Evolutionary conservation across 2,329 filamentous ascomycete species (phyloP).

Genomic region (Venturia nashicola): DNA sequence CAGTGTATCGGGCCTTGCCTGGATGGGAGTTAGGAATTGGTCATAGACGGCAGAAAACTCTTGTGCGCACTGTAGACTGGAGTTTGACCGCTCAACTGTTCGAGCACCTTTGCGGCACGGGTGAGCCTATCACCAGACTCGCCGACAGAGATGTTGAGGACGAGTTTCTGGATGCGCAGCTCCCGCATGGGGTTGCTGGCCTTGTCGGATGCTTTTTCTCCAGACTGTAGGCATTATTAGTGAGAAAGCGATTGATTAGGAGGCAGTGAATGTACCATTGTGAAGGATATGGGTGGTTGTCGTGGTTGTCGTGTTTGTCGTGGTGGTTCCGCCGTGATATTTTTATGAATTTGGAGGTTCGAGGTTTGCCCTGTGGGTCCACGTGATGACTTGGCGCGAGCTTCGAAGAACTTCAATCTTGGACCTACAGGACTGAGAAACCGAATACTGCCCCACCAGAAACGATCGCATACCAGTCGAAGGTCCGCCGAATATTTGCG

Average conservation of each 20-base stretch:
- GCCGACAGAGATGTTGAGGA: slow-evolving; percentile 98
- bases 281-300: slow-evolving; percentile 20
- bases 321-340: background rate
- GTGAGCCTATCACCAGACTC: slow-evolving; percentile 99
- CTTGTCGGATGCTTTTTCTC: slow-evolving; percentile 49
- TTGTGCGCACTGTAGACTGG: slow-evolving; percentile 84
- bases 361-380: background rate
- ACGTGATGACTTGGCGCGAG: background rate
- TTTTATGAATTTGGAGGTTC: slow-evolving; percentile 14
- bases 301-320: background rate
- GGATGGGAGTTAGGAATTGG: slow-evolving; percentile 14
- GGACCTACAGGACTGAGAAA: background rate
- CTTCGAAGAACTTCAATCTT: background rate
- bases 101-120: slow-evolving; percentile 98
- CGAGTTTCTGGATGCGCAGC: slow-evolving; percentile 95
- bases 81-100: slow-evolving; percentile 98
- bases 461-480: background rate
- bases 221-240: slow-evolving; percentile 19
- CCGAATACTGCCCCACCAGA: background rate
- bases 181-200: slow-evolving; percentile 97
- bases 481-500: background rate
- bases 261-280: slow-evolving; percentile 22
- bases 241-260: slow-evolving; percentile 9
- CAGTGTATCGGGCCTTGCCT: slow-evolving; percentile 99
- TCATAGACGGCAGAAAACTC: background rate